phyloP scores from a whole-genome alignment of 2,329 filamentous ascomycete species.

The Zopfia rhizophila region DNA sequence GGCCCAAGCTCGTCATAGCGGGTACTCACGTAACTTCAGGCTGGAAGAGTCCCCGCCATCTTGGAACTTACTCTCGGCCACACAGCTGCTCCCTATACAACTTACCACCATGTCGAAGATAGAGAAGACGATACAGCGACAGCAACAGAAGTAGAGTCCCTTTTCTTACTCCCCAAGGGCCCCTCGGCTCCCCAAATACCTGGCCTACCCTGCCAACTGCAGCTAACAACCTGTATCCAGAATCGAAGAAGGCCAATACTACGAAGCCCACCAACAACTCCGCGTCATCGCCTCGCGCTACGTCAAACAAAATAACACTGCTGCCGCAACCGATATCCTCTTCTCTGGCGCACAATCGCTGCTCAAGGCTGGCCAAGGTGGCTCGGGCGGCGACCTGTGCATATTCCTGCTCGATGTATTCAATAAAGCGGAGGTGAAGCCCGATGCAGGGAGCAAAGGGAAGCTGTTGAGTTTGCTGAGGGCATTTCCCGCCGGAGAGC shows the following conservation, averaged over 20 bases:
- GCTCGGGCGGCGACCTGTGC: constrained; percentile 89
- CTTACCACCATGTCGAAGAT: constrained; percentile 61
- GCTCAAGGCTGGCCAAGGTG: constrained; percentile 90
- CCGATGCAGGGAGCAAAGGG: constrained; percentile 78
- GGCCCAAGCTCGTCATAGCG: no score
- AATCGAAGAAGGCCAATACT: constrained; percentile 91
- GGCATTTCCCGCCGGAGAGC: constrained; percentile 83
- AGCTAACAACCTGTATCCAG: constrained; percentile 58
- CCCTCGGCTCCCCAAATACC: background rate
- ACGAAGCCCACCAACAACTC: constrained; percentile 98
- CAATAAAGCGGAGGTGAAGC: constrained; percentile 82
- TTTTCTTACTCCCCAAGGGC: background rate
- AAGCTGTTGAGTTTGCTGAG: constrained; percentile 80
- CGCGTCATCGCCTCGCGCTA: constrained; percentile 95
- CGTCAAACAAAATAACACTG: constrained; percentile 86
- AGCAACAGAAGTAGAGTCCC: constrained; percentile 75
- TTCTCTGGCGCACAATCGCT: constrained; percentile 85
- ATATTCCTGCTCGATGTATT: constrained; percentile 91
- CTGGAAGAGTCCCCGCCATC: no score
- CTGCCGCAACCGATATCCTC: constrained; percentile 86
- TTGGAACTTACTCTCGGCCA: no score
- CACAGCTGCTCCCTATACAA: no score
- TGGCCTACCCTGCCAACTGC: no score
- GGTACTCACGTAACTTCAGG: no score
- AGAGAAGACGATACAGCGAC: constrained; percentile 76